These are phyloP conservation scores for Potentilla sterilis DNA, from an alignment of 306 rosid genomes.

Conservation along the genomic window DNA sequence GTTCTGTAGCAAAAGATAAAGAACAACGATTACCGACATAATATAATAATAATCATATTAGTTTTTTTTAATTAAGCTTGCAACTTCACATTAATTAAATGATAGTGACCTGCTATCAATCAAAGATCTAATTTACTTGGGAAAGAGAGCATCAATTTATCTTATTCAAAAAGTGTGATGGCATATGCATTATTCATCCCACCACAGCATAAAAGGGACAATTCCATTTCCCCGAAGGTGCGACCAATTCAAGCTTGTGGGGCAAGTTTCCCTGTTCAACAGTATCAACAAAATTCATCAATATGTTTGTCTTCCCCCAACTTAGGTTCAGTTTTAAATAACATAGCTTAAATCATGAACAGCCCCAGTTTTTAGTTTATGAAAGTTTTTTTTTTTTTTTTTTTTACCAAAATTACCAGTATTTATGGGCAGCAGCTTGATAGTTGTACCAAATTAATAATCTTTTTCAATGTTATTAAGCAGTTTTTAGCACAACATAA, in stretches of 20 bases:
- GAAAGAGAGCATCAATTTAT: not conserved
- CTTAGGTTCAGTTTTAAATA: not conserved
- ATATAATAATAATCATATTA: not conserved
- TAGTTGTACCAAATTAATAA: no score
- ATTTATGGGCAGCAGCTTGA: no score
- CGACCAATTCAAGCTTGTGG: not conserved
- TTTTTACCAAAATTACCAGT: no score
- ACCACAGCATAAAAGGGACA: not conserved
- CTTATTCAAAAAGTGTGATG: not conserved
- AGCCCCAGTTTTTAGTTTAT: no score
- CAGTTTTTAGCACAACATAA: no score
- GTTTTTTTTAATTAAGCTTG: not conserved
- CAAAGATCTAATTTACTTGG: not conserved
- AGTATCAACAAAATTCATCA: not conserved
- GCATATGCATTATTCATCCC: not conserved
- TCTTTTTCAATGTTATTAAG: no score
- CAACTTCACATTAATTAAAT: not conserved
- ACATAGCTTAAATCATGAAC: no score
- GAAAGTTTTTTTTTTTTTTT: no score
- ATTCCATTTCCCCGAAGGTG: not conserved
- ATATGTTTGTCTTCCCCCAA: not conserved
- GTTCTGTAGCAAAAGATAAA: not conserved
- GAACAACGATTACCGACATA: no score
- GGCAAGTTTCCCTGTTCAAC: not conserved
- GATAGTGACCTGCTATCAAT: not conserved